Percentiles rank a stretch among this genome's conserved stretches.
These are phyloP conservation scores for Heritiera fomes DNA, from an alignment of 345 rosid species.

Conservation along the genomic window DNA sequence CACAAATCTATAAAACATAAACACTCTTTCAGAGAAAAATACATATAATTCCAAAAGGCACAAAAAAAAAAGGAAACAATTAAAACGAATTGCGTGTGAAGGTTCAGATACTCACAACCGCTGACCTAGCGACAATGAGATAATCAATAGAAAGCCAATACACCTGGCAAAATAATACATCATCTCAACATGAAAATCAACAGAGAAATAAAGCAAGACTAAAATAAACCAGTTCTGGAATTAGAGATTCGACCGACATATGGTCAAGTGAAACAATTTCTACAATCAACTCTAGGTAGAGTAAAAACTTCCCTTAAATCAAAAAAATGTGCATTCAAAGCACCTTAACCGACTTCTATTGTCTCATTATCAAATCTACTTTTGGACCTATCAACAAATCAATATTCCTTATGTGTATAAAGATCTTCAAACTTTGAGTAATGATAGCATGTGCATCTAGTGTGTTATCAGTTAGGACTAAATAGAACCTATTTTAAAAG, in stretches of 20 bases:
- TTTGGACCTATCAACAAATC: not conserved
- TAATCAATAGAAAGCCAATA: conserved; percentile 92
- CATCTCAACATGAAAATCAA: conserved; percentile 12
- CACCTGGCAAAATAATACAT: conserved; percentile 53
- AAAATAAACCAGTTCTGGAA: conserved; percentile 6
- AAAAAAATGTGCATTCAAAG: not conserved
- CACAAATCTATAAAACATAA: conserved; percentile 58
- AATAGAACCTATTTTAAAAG: not conserved
- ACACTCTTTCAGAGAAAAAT: conserved; percentile 13
- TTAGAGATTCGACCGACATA: not conserved
- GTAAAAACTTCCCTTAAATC: not conserved
- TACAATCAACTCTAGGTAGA: not conserved
- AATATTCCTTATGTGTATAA: not conserved
- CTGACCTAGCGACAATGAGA: conserved; percentile 80
- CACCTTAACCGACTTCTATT: not conserved
- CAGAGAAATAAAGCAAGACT: not conserved
- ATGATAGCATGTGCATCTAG: not conserved
- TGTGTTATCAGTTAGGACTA: not conserved
- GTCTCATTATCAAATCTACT: not conserved
- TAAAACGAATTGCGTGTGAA: not conserved
- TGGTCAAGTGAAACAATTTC: not conserved
- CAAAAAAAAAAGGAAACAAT: conserved; percentile 12
- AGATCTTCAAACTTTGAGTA: not conserved
- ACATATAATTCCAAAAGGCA: not conserved
- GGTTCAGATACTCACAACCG: conserved; percentile 60